Conservation (phyloP, 2,329 filamentous ascomycete genomes). For the Ilyonectria sp. region DNA sequence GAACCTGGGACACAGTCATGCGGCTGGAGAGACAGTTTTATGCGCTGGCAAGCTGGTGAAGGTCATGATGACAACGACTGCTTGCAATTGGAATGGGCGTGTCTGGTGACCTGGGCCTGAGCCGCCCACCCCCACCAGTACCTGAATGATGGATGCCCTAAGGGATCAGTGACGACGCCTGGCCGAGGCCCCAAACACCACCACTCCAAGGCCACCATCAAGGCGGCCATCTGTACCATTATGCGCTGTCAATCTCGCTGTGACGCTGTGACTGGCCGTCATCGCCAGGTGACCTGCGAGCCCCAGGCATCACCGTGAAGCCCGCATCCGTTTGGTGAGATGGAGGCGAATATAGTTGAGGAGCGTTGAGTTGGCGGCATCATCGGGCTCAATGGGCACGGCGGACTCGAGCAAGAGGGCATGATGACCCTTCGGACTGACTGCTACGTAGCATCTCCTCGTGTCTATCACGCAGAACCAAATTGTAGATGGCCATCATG, state of each 20-base stretch:
- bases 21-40: constrained; percentile 44
- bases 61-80: constrained; percentile 33
- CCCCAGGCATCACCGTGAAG: constrained; percentile 29
- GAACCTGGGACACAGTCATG: constrained; percentile 42
- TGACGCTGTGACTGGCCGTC: constrained; percentile 30
- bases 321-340: constrained; percentile 18
- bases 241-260: constrained; percentile 33
- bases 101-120: constrained; percentile 45
- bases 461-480: constrained; percentile 24
- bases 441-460: constrained; percentile 32
- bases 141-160: constrained; percentile 19
- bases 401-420: constrained; percentile 23
- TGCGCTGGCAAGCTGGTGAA: constrained; percentile 45
- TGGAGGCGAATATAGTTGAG: constrained; percentile 15
- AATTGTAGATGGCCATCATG: constrained; percentile 35
- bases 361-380: constrained; percentile 18
- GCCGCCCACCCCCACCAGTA: constrained; percentile 33
- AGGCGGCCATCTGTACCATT: constrained; percentile 14
- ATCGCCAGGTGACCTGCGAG: constrained; percentile 27
- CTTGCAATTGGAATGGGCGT: constrained; percentile 40
- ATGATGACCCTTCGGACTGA: constrained; percentile 27
- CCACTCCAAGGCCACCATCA: constrained; percentile 18
- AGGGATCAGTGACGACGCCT: constrained; percentile 44
- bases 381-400: constrained; percentile 19
- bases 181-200: constrained; percentile 38